Evolutionary conservation across 1,284 basidiomycete species (phyloP).

Genomic region (Fomitopsis pinicola): DNA sequence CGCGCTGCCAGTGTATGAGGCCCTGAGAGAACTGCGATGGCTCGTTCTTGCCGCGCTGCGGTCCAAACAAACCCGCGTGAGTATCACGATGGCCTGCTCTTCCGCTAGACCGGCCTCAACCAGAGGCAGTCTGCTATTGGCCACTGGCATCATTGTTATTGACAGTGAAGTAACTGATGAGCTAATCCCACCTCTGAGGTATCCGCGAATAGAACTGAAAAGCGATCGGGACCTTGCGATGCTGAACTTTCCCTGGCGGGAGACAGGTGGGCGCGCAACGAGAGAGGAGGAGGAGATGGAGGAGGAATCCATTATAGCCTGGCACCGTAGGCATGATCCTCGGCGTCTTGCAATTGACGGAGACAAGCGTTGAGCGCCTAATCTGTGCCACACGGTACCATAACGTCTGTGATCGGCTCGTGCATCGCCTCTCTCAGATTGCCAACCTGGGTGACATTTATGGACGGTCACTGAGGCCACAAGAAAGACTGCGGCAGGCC

Average conservation of each 20-base stretch:
- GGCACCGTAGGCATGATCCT: too few relatives aligned
- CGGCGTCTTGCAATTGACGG: too few relatives aligned
- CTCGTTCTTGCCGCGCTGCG: neutral
- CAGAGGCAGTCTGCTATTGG: neutral
- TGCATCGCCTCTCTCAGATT: neutral
- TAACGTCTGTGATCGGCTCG: slow-evolving; percentile 69
- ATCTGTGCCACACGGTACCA: slow-evolving; percentile 95
- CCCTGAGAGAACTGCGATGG: too few relatives aligned
- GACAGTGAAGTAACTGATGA: too few relatives aligned
- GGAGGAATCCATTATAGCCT: too few relatives aligned
- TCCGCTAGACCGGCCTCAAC: neutral
- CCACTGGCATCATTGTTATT: too few relatives aligned
- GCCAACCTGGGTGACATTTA: slow-evolving; percentile 66
- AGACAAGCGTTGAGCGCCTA: slow-evolving; percentile 56
- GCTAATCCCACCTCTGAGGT: too few relatives aligned
- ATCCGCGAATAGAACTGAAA: too few relatives aligned
- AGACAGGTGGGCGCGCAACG: neutral
- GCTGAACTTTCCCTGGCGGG: neutral
- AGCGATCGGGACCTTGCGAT: neutral
- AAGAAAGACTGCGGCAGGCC: slow-evolving; percentile 53
- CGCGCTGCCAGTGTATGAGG: neutral
- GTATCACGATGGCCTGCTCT: neutral
- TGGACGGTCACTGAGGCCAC: slow-evolving; percentile 43
- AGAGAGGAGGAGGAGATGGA: neutral
- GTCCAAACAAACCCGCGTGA: neutral